Base-by-base conservation (phyloP, 331 rosid species). In the Pyracantha coccinea region DNA sequence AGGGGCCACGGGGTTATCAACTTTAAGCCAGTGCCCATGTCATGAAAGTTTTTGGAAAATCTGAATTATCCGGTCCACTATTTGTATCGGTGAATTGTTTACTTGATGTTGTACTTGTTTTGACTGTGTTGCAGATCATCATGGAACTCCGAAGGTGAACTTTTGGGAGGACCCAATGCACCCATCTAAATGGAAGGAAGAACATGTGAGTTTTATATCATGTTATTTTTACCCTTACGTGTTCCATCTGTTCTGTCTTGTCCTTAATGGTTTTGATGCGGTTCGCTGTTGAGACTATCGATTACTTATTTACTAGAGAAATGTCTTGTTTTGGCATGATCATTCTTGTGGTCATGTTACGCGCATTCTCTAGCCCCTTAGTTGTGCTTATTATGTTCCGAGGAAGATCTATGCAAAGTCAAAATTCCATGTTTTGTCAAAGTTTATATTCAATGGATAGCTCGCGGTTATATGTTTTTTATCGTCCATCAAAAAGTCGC, bases 121-220 rank as follows among this genome's bases (percentile, higher is more conserved):
- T 57, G 68, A 66, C 33, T 20, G 24, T 72, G 16, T 61, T 80
- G 84, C 90, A 86, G 97, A 87, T 72, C 92, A 82, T 47, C 91
- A 88, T 73, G 93, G 87, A 80, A 77, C 97, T 81, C 84, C 86
- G 25, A 92, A 71, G 89, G 96, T 88, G 85, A 89, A 89, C 86
- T 77, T 80, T 75, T 92, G 96, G 93, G 52, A 89, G 77, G 93
- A 88, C 73, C 96, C 93, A 6, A 0, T 85, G 80, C 74, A 60
- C 71, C 97, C 97, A 50, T 85, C 93, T 7, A 88, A 82, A 71
- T 92, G 97, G 97, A 92, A 86, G 79, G 78, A 86, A 84, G 96
- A 89, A 66, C 97, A 91, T 25, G 93, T 86, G 71, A 86, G 90
- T 69, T 54, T 66, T 50, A 14, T 70, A 11, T 41, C 47, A 11